Conservation (phyloP, 2,329 filamentous ascomycete genomes). For the Aspergillus eucalypticola region DNA sequence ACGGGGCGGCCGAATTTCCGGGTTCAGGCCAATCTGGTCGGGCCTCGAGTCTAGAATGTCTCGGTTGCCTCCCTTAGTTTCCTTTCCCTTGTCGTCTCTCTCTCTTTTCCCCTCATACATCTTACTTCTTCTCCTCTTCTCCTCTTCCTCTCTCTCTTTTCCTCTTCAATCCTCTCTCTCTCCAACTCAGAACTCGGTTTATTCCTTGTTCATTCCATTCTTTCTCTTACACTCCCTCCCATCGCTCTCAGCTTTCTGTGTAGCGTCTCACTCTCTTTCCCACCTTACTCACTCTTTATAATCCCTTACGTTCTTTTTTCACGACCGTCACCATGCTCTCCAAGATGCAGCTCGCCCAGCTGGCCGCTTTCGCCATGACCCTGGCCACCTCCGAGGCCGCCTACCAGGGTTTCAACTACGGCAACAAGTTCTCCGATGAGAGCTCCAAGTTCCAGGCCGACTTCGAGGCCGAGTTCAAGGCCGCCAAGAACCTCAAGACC, state of each 20-base stretch:
- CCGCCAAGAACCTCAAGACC: constrained; percentile 40
- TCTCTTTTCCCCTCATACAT: neutral
- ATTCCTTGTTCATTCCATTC: constrained; percentile 5
- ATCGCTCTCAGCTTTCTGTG: constrained; percentile 2
- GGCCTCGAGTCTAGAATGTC: neutral
- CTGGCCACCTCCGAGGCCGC: constrained; percentile 38
- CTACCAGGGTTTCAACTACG: constrained; percentile 53
- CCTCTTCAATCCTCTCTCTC: constrained; percentile 4
- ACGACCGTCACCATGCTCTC: constrained; percentile 17
- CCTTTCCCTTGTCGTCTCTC: no score
- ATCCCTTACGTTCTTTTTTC: constrained; percentile 4
- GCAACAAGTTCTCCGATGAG: constrained; percentile 42
- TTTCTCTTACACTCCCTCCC: neutral
- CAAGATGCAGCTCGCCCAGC: constrained; percentile 36
- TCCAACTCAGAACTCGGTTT: constrained; percentile 1
- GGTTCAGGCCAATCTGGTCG: neutral
- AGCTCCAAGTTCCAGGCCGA: constrained; percentile 45
- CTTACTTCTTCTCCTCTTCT: constrained; percentile 8
- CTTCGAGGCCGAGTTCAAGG: constrained; percentile 48
- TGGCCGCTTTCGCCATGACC: constrained; percentile 38
- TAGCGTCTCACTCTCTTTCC: neutral
- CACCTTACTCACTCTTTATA: neutral
- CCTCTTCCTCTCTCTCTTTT: constrained; percentile 4
- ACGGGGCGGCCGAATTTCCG: constrained; percentile 4
- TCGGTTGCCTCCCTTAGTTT: neutral